Evolutionary conservation across 2,329 filamentous ascomycete species (phyloP).

Genomic region (Ophiocordyceps camponoti-floridani): DNA sequence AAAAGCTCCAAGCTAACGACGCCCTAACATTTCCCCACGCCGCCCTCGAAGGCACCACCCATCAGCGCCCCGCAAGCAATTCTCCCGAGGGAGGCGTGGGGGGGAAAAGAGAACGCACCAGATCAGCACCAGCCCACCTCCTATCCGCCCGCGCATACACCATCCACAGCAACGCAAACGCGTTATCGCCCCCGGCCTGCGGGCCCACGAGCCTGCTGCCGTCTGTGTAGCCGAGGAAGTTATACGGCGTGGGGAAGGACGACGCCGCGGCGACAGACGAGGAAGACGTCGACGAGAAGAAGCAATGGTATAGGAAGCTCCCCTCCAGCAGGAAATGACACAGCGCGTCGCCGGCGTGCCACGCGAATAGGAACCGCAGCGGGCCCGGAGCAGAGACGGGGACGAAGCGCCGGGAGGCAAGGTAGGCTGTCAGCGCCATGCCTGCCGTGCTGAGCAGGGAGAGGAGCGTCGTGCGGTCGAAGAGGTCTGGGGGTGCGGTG

Average conservation of each 20-base stretch:
- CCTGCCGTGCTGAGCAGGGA: constrained; percentile 37
- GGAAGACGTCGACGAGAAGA: constrained; percentile 41
- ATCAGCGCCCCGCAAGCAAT: neutral
- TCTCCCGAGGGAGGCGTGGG: neutral
- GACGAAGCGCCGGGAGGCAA: constrained; percentile 25
- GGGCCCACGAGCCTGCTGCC: constrained; percentile 29
- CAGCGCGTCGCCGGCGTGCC: constrained; percentile 85
- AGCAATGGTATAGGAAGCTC: constrained; percentile 83
- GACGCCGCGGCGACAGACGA: constrained; percentile 10
- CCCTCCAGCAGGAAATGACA: constrained; percentile 88
- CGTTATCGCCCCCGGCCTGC: constrained; percentile 34
- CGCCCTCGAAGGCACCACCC: too few relatives aligned
- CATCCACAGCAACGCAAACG: constrained; percentile 47
- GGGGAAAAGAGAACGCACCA: constrained; percentile 18
- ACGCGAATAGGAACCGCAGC: constrained; percentile 69
- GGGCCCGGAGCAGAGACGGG: constrained; percentile 32
- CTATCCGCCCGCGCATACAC: constrained; percentile 47
- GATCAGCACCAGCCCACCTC: constrained; percentile 44
- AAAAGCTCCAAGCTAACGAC: constrained; percentile 48
- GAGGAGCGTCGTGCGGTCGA: constrained; percentile 40
- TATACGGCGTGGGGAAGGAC: constrained; percentile 27
- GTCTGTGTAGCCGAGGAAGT: constrained; percentile 31
- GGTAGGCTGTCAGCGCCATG: constrained; percentile 31
- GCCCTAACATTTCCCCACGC: constrained; percentile 13
- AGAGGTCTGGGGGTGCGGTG: constrained; percentile 28